Conservation (phyloP, 257 asterid species). For the Rubia yunnanensis region DNA sequence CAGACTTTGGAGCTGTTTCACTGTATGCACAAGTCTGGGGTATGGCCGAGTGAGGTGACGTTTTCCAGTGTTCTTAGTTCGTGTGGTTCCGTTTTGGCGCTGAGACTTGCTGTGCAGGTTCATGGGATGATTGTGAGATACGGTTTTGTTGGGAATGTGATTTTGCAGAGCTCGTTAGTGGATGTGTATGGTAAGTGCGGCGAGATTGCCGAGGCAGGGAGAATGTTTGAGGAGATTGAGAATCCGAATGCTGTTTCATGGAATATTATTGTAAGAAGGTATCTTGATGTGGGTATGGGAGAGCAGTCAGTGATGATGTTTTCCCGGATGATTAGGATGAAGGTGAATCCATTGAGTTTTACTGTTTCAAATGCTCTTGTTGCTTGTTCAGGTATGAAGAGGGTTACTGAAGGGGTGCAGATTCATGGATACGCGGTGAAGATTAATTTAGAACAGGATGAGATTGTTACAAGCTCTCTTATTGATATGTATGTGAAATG, state of each 20-base stretch:
- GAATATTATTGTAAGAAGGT: constrained; percentile 87
- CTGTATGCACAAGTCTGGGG: constrained; percentile 47
- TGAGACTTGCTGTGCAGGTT: constrained; percentile 52
- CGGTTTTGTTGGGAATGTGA: constrained; percentile 63
- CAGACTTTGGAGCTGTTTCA: constrained; percentile 39
- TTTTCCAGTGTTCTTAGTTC: constrained; percentile 59
- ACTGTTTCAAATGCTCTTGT: constrained; percentile 69
- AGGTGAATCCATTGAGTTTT: constrained; percentile 47
- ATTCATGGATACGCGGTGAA: constrained; percentile 31
- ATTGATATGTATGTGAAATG: constrained; percentile 1
- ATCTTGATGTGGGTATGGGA: constrained; percentile 55
- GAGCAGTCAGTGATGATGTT: constrained; percentile 50
- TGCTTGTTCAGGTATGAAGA: constrained; percentile 51
- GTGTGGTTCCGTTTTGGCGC: constrained; percentile 38
- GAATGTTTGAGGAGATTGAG: constrained; percentile 66
- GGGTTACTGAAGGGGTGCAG: constrained; percentile 49
- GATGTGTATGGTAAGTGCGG: constrained; percentile 77
- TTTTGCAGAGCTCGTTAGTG: constrained; percentile 67
- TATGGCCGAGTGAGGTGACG: constrained; percentile 60
- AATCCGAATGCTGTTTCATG: constrained; percentile 58
- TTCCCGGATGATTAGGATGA: constrained; percentile 40
- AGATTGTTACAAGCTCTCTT: constrained; percentile 6
- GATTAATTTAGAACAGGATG: background rate
- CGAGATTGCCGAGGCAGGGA: constrained; percentile 54
- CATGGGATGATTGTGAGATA: constrained; percentile 60